phyloP scores from a whole-genome alignment of 306 rosid species.

The Dryas drummondii region DNA sequence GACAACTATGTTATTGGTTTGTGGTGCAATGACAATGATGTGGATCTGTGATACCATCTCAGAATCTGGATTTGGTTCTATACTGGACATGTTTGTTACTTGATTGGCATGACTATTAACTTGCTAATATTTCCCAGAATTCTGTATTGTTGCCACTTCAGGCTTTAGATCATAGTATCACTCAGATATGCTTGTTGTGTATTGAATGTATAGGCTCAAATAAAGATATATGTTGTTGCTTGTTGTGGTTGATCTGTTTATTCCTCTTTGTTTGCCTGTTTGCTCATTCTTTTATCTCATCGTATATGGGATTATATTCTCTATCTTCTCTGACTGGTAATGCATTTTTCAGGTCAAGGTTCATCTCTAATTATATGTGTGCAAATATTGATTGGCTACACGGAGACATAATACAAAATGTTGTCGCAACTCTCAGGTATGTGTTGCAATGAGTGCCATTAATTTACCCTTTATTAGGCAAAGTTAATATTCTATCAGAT shows the following conservation, averaged over 20 bases:
- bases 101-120: not conserved
- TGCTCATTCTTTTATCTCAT: conserved; percentile 1
- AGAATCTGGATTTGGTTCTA: conserved; percentile 93
- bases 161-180: not conserved
- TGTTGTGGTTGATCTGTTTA: not conserved
- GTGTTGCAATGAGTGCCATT: conserved; percentile 1
- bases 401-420: conserved; percentile 89
- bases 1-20: conserved; percentile 73
- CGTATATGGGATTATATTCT: conserved; percentile 19
- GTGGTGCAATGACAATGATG: conserved; percentile 91
- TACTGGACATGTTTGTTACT: conserved; percentile 25
- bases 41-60: conserved; percentile 97
- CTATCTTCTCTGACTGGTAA: conserved; percentile 29
- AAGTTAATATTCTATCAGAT: conserved; percentile 6
- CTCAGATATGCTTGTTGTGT: too few species aligned
- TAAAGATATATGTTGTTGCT: not conserved
- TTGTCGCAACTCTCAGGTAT: conserved; percentile 90
- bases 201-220: not conserved
- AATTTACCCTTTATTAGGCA: not conserved
- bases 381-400: conserved; percentile 90
- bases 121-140: conserved; percentile 3
- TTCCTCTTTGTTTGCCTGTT: not conserved
- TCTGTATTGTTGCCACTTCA: not conserved
- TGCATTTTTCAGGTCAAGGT: conserved; percentile 85
- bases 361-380: conserved; percentile 89